A percentile compares a stretch with the other conserved stretches of the same genome.
Evolutionary conservation across 2,329 filamentous ascomycete species (phyloP).

Genomic region (Scytalidium sp.): DNA sequence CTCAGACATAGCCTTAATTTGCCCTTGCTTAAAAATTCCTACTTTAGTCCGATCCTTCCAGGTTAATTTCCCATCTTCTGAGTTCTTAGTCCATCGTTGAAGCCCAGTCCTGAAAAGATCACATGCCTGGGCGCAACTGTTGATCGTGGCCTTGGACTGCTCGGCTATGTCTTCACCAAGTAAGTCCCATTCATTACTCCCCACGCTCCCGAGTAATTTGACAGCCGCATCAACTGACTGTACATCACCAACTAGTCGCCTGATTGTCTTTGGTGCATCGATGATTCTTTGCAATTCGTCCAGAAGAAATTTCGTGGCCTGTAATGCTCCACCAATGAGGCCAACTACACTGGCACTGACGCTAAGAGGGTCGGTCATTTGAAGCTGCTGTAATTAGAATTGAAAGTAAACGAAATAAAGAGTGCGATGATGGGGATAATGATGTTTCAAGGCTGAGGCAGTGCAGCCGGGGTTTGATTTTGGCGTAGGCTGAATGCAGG

Average conservation of each 20-base stretch:
- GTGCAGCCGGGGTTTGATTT: not conserved
- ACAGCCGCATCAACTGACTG: constrained; percentile 26
- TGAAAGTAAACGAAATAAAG: not conserved
- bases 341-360: constrained; percentile 27
- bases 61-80: constrained; percentile 26
- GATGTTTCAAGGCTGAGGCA: not conserved
- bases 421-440: not conserved
- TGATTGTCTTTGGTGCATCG: constrained; percentile 29
- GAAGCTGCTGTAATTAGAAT: not conserved
- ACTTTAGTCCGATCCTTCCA: constrained; percentile 30
- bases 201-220: constrained; percentile 23
- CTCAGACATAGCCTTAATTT: constrained; percentile 31
- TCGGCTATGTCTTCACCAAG: constrained; percentile 25
- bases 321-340: constrained; percentile 27
- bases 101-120: constrained; percentile 27
- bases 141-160: constrained; percentile 27
- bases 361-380: constrained; percentile 25
- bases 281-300: constrained; percentile 29
- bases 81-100: constrained; percentile 30
- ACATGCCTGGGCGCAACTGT: constrained; percentile 27
- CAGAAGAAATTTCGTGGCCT: constrained; percentile 27
- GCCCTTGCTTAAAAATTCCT: constrained; percentile 31
- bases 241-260: constrained; percentile 27
- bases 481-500: not conserved
- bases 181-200: constrained; percentile 28